A percentile compares a stretch with the other conserved stretches of the same genome.
Conservation (phyloP, 2,329 filamentous ascomycete genomes). For the Nakataea oryzae region DNA sequence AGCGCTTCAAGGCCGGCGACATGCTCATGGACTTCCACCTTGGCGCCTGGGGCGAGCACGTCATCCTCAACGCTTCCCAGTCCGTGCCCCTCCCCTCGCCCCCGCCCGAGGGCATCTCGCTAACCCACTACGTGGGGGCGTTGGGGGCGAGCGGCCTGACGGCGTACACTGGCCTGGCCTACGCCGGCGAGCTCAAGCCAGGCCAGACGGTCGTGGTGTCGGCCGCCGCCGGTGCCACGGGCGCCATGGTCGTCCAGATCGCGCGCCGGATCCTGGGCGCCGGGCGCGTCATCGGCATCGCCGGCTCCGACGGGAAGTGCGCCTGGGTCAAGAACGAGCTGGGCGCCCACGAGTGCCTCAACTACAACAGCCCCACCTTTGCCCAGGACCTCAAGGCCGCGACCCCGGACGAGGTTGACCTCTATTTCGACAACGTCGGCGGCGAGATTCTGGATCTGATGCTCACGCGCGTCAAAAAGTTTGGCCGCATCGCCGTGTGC, state of each 20-base stretch:
- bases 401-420: slow-evolving; percentile 37
- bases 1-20: slow-evolving; percentile 12
- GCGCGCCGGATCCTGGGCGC: slow-evolving; percentile 35
- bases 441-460: slow-evolving; percentile 34
- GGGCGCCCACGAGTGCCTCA: slow-evolving; percentile 41
- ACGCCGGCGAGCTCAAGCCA: slow-evolving; percentile 23
- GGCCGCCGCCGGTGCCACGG: slow-evolving; percentile 36
- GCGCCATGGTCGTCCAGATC: slow-evolving; percentile 39
- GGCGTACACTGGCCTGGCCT: slow-evolving; percentile 31
- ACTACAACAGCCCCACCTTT: slow-evolving; percentile 40
- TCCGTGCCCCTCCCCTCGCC: slow-evolving; percentile 10
- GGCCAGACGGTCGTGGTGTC: slow-evolving; percentile 32
- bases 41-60: slow-evolving; percentile 15
- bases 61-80: slow-evolving; percentile 12
- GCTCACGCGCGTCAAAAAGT: slow-evolving; percentile 26
- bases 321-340: slow-evolving; percentile 32
- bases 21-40: slow-evolving; percentile 15
- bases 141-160: slow-evolving; percentile 25
- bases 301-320: slow-evolving; percentile 41
- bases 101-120: slow-evolving; percentile 11
- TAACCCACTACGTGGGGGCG: slow-evolving; percentile 17
- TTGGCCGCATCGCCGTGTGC: slow-evolving; percentile 29
- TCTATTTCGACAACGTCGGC: slow-evolving; percentile 41
- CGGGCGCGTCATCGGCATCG: slow-evolving; percentile 39
- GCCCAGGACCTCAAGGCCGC: slow-evolving; percentile 31